Evolutionary conservation across 768 basidiomycete species (phyloP), one percentile per base, ranked within the genome.

Genomic region (Tephrocybe sp.): DNA sequence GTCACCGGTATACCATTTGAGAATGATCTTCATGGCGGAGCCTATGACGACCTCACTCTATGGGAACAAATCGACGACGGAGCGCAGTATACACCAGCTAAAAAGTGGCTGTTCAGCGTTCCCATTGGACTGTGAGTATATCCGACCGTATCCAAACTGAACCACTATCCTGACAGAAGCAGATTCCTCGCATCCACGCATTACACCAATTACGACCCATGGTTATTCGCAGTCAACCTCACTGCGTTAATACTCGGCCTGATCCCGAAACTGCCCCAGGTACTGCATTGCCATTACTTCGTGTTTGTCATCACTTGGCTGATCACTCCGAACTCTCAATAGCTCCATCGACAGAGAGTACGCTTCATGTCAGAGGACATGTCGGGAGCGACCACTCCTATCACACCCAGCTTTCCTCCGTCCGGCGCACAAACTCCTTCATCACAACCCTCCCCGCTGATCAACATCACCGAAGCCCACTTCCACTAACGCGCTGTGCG

Each of bases 11-110:
- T 96, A 35, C 96, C 96, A 7, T 98, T 98, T 67, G 87, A 93
- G 60, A 86, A 83, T 49, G 85, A 89, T 52, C 73, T 87, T 36
- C 89, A 92, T 59, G 87, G 86, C 9, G 97, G 97, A 19, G 97
- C 93, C 11, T 99, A 96, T 69, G 97, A 98, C 66, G 92, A 98
- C 60, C 79, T 98, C 40, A 98, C 97, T 0, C 74, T 99, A 25
- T 99, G 97, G 97, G 97, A 99, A 64, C 97, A 99, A 76, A 99
- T 99, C 42, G 97, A 99, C 68, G 89, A 91, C 42, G 97, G 97
- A 31, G 97, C 95, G 1, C 97, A 98, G 62, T 97, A 98, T 69
- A 99, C 97, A 5, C 97, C 97, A 1, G 87, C 97, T 5, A 97
- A 92, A 75, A 99, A 99, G 66, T 98, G 94, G 92, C 75, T 99